These are phyloP conservation scores for Coffea eugenioides DNA, from an alignment of 257 asterid genomes.

Conservation along the genomic window DNA sequence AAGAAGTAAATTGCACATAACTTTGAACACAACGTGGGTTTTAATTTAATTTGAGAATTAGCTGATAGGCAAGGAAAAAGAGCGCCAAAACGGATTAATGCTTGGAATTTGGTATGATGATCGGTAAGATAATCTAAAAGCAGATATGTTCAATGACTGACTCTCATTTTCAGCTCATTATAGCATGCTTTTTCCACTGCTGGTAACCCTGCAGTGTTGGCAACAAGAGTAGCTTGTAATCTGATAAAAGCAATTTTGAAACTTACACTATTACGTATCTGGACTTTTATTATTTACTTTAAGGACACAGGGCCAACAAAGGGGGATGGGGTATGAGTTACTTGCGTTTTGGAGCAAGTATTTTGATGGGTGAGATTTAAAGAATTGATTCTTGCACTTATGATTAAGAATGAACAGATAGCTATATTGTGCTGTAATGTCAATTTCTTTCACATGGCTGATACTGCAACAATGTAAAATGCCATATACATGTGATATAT, in stretches of 20 bases:
- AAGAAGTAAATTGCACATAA: background rate
- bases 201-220: background rate
- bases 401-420: background rate
- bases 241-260: background rate
- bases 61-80: background rate
- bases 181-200: background rate
- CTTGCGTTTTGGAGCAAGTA: background rate
- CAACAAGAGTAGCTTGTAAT: background rate
- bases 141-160: background rate
- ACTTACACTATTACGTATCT: background rate
- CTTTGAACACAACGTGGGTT: background rate
- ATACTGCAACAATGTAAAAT: background rate
- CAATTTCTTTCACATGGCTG: background rate
- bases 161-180: background rate
- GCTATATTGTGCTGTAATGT: background rate
- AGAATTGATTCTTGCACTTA: background rate
- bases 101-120: background rate
- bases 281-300: background rate
- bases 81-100: background rate
- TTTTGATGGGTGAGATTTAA: background rate
- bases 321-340: background rate
- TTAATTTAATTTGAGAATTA: background rate
- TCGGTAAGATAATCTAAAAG: no score
- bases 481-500: background rate
- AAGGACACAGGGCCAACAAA: background rate